Percentiles rank a stretch among this genome's conserved stretches.
phyloP scores from a whole-genome alignment of 1,139 yeast species.

The Geotrichum cucujoidarum region DNA sequence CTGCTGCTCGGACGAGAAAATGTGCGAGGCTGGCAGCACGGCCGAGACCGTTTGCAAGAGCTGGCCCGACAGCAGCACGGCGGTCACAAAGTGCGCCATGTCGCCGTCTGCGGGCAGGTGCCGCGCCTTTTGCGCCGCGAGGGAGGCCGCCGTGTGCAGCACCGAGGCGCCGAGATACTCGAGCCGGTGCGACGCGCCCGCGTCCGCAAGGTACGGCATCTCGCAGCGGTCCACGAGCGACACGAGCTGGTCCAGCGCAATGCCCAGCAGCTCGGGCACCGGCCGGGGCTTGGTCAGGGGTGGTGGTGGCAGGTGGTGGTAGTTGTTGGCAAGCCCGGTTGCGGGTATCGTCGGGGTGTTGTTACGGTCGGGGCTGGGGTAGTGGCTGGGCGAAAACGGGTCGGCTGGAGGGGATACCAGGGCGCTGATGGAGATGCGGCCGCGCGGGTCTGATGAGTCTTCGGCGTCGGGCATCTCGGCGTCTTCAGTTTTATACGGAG shows the following conservation, averaged over 20 bases:
- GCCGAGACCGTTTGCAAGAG: slow-evolving; percentile 7
- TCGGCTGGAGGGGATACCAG: slow-evolving; percentile 13
- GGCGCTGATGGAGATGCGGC: slow-evolving; percentile 18
- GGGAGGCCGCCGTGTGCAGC: slow-evolving; percentile 50
- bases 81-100: not conserved
- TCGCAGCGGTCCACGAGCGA: slow-evolving; percentile 7
- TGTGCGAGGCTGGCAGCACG: slow-evolving; percentile 8
- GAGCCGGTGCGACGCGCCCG: slow-evolving; percentile 31
- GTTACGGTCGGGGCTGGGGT: not conserved
- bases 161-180: slow-evolving; percentile 53
- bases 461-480: slow-evolving; percentile 14
- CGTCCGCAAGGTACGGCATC: slow-evolving; percentile 6
- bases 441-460: slow-evolving; percentile 1
- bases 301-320: not conserved
- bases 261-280: slow-evolving; percentile 1
- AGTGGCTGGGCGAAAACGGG: not conserved
- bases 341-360: not conserved
- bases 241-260: slow-evolving; percentile 5
- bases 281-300: not conserved
- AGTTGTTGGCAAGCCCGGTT: not conserved
- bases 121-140: slow-evolving; percentile 45
- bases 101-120: slow-evolving; percentile 2
- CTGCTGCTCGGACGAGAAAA: slow-evolving; percentile 6
- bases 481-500: slow-evolving; percentile 1
- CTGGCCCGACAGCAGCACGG: slow-evolving; percentile 3